Base-by-base conservation (phyloP, 148 eudicot species). In the Fallopia convolvulus region DNA sequence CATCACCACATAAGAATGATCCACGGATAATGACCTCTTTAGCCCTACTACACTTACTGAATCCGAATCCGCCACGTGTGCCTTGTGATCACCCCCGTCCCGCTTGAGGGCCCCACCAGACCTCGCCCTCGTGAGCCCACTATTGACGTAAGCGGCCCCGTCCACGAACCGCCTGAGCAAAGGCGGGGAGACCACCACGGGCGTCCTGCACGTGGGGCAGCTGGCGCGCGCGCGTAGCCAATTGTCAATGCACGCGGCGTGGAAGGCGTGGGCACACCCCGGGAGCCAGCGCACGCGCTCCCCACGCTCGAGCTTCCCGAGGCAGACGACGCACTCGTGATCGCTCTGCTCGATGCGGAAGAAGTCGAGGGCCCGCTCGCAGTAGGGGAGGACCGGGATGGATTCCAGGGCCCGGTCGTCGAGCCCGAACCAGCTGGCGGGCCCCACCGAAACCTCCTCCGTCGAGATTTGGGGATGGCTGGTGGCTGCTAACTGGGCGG, bases 201-300 rank as follows among this genome's bases (percentile, higher is more conserved):
- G 83, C 1, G 83, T 58, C 20, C 93, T 81, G 50, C 93, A 90
- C n/a, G 86, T 76, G 0, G 95, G 95, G 70, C 95, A 91, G 21
- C 71, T 91, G 0, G 77, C 36, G 23, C 85, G 89, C 1, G 78
- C 86, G 73, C 21, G 63, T 10, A 91, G 80, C 95, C 92, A 89
- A 72, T 77, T 39, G 48, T 91, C 95, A 13, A 91, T 85, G 50
- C 95, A 91, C 0, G 80, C n/a, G 5, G 89, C 87, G 30, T 91
- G 95, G 77, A 91, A 90, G 2, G 80, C 72, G 48, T 91, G 95
- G 2, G 60, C 75, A 63, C 95, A 91, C 13, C 58, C 77, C 3
- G 95, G 95, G 12, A 91, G 72, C 70, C 86, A 58, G 1, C 92
- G 84, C 6, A 91, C 88, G 39, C 65, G 68, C 23, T 89, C 92